Percentiles rank a stretch among this genome's conserved stretches.
phyloP scores from a whole-genome alignment of 31 red algal genomes.

The Odonthalia washingtoniensis region DNA sequence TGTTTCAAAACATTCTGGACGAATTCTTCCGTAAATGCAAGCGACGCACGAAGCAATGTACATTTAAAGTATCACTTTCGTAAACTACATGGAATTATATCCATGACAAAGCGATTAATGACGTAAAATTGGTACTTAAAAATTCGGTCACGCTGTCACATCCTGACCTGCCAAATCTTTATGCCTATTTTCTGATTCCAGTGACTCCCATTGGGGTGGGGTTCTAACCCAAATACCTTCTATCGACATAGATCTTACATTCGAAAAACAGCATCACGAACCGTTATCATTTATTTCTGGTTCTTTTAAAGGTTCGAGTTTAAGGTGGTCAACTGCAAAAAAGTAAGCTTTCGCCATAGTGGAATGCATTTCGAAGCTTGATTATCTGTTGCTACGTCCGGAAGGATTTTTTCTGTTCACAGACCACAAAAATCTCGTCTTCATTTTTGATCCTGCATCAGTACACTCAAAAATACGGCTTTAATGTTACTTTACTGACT shows the following conservation, averaged over 20 bases:
- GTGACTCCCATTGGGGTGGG: conserved; percentile 1
- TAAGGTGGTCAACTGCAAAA: conserved; percentile 1
- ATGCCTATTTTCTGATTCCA: conserved; percentile 12
- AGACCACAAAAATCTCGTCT: conserved; percentile 27
- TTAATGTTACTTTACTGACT: too few relatives aligned
- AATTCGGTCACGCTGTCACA: conserved; percentile 8
- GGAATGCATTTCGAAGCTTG: not conserved
- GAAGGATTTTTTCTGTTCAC: conserved; percentile 21
- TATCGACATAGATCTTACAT: not conserved
- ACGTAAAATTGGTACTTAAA: conserved; percentile 2
- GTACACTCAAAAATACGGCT: not conserved
- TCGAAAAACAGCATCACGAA: conserved; percentile 35
- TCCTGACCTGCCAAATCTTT: not conserved
- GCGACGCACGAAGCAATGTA: not conserved
- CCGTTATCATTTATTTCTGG: conserved; percentile 22
- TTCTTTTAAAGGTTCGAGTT: conserved; percentile 11
- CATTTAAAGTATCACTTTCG: not conserved
- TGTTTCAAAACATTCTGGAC: conserved; percentile 14
- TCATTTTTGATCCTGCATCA: conserved; percentile 17
- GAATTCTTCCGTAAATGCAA: not conserved
- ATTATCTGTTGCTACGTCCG: not conserved
- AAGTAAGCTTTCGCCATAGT: conserved; percentile 17
- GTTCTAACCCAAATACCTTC: conserved; percentile 39
- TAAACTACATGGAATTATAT: not conserved
- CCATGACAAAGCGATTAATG: conserved; percentile 10